Percentiles rank a stretch among this genome's conserved stretches.
These are phyloP conservation scores for Cadophora sp. DNA, from an alignment of 2,329 filamentous ascomycete species.

Conservation along the genomic window DNA sequence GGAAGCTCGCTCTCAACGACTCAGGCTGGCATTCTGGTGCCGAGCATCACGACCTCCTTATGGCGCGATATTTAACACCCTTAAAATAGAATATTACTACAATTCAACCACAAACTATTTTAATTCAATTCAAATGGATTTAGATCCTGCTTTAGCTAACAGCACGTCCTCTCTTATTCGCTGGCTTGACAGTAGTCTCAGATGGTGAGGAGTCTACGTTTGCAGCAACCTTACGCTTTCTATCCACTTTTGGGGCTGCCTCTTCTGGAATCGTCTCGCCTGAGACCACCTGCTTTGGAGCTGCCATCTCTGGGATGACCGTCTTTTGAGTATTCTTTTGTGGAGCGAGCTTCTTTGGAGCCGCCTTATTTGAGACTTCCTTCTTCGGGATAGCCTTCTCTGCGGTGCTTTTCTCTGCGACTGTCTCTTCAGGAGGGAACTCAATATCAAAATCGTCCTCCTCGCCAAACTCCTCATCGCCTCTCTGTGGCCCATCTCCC, in stretches of 20 bases:
- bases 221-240: too few relatives aligned
- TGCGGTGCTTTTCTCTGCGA: not conserved
- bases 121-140: too few relatives aligned
- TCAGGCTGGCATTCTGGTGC: too few relatives aligned
- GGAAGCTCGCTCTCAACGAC: too few relatives aligned
- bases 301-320: not conserved
- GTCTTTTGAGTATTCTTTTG: not conserved
- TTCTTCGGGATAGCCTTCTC: not conserved
- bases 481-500: slow-evolving; percentile 14
- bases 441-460: slow-evolving; percentile 10
- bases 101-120: not conserved
- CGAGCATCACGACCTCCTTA: too few relatives aligned
- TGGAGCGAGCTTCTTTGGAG: not conserved
- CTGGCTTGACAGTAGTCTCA: not conserved
- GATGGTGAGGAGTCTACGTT: not conserved
- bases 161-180: not conserved
- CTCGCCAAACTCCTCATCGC: not conserved
- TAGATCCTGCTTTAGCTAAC: not conserved
- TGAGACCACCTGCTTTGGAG: not conserved
- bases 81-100: too few relatives aligned
- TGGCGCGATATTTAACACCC: too few relatives aligned
- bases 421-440: not conserved
- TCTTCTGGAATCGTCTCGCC: not conserved
- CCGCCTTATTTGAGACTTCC: not conserved
- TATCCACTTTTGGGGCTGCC: not conserved